phyloP scores from a whole-genome alignment of 352 stramenopile genomes.

The Globisporangium recalcitrans region DNA sequence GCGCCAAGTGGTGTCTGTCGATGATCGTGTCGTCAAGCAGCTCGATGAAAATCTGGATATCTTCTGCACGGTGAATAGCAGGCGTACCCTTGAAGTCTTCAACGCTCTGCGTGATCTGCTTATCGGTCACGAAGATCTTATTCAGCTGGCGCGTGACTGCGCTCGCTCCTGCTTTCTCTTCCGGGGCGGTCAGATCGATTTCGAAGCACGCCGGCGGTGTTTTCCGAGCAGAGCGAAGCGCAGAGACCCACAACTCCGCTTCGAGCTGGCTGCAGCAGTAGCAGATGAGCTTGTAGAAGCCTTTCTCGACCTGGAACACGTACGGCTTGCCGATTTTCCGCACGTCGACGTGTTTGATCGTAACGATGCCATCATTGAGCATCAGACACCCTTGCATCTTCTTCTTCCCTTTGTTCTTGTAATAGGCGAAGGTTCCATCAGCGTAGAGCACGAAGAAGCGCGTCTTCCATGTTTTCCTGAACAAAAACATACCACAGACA shows the following conservation, averaged over 20 bases:
- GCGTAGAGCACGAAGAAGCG: slow-evolving; percentile 83
- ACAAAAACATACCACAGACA: neutral
- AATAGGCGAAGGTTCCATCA: slow-evolving; percentile 81
- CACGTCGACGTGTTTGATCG: slow-evolving; percentile 75
- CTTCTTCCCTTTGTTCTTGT: slow-evolving; percentile 66
- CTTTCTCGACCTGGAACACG: slow-evolving; percentile 81
- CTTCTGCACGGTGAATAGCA: slow-evolving; percentile 39
- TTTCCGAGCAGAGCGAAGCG: slow-evolving; percentile 46
- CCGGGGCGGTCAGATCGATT: slow-evolving; percentile 49
- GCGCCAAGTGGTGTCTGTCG: slow-evolving; percentile 50
- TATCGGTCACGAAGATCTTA: slow-evolving; percentile 79
- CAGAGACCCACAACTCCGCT: slow-evolving; percentile 77
- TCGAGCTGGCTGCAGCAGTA: slow-evolving; percentile 74
- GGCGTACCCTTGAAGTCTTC: slow-evolving; percentile 41
- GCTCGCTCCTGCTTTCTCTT: slow-evolving; percentile 50
- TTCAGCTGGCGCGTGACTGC: slow-evolving; percentile 62
- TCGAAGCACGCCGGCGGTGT: slow-evolving; percentile 47
- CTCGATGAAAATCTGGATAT: slow-evolving; percentile 58
- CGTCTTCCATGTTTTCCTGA: slow-evolving; percentile 83
- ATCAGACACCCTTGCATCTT: slow-evolving; percentile 82
- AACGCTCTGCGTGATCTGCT: slow-evolving; percentile 41
- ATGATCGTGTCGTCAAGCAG: slow-evolving; percentile 66
- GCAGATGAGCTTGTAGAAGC: slow-evolving; percentile 79
- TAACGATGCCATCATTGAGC: slow-evolving; percentile 81
- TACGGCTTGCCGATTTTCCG: slow-evolving; percentile 59